Evolutionary conservation across 2,329 filamentous ascomycete genomes (phyloP), one percentile per base, ranked within the genome.

Genomic region (Ophiostoma pallidulum): DNA sequence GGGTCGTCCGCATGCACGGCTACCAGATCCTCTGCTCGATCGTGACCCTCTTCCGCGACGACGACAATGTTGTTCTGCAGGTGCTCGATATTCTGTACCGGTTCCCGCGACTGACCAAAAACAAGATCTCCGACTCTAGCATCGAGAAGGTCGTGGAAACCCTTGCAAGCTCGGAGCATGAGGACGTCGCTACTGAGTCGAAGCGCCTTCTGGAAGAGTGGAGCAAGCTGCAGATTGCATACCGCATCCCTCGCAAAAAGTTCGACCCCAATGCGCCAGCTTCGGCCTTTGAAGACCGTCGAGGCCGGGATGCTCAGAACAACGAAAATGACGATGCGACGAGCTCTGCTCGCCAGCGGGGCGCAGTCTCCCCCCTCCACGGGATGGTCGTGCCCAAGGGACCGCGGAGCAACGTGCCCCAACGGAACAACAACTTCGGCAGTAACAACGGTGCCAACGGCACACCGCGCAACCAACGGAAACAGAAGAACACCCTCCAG

Each of bases 111-210:
- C 72, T 97, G 42, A 97, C 92, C 18, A 83, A 88, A 51, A 98
- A 98, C 72, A 98, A 98, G 67, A 96, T 98, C 50, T 82, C 86
- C 55, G 90, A 95, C 59, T 94, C 92, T 8, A 94, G 94, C 59
- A 96, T 98, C 52, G 92, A 97, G 63, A 74, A 81, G 2, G 84
- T 84, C 0, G 77, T 98, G 36, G 72, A 86, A 58, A 74, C 75
- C 4, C 69, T 97, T 44, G 76, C 73, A 2, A 67, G 67, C 12
- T 84, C 79, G 16, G 78, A 82, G 8, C 82, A 95, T 59, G 80
- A 87, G 52, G 75, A 84, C 50, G 86, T 98, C 18, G 75, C 82
- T 22, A 73, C 76, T 18, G 82, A 83, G 58, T 80, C 91, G 5
- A 75, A 75, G 47, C 74, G 77, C 39, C 71, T 98, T 31, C 68